Base-by-base conservation (phyloP, 768 basidiomycete species). In the Rubroboletus satanas region DNA sequence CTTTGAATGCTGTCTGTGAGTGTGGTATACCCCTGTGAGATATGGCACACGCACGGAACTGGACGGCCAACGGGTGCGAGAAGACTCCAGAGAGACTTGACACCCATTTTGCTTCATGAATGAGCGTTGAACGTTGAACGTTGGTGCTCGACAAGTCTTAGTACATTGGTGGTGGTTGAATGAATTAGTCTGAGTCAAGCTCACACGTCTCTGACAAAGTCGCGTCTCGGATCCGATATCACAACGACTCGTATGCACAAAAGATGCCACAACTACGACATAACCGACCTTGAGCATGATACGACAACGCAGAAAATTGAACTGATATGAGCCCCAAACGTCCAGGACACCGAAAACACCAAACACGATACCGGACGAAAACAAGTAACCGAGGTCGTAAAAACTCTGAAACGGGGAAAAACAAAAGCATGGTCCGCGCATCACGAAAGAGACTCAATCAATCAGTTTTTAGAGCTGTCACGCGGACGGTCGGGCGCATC, bases 11-110 rank as follows among this genome's bases (percentile, higher is more conserved):
- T 9, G 29, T 32, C 12, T 53, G 49, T 59, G 57, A 65, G 50
- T 21, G 17, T 36, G 28, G 17, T 33, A 29, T 4, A 29, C 51
- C 14, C 54, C 28, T 37, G 14, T 31, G 43, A 44, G 31, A 7
- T 1, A 35, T 37, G 37, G 48, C 45, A 52, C 15, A 76, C 84
- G 64, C 68, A 96, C 95, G 91, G 81, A 62, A 98, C 88, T 43
- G 96, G 96, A 53, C 96, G 82, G 31, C 93, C 94, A 37, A 96
- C 93, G n/a, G 96, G 96, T 12, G 82, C 81, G 53, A 99, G 75
- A 12, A 99, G 83, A 58, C 80, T 88, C 96, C 96, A 99, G 61
- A 99, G 75, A 31, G 92, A 93, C 72, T 98, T 95, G 49, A 98
- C 95, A 83, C 96, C 96, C 96, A 98, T 65, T 5, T 26, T 94